Conservation (phyloP, 2,329 filamentous ascomycete genomes). For the Fusarium sp. region DNA sequence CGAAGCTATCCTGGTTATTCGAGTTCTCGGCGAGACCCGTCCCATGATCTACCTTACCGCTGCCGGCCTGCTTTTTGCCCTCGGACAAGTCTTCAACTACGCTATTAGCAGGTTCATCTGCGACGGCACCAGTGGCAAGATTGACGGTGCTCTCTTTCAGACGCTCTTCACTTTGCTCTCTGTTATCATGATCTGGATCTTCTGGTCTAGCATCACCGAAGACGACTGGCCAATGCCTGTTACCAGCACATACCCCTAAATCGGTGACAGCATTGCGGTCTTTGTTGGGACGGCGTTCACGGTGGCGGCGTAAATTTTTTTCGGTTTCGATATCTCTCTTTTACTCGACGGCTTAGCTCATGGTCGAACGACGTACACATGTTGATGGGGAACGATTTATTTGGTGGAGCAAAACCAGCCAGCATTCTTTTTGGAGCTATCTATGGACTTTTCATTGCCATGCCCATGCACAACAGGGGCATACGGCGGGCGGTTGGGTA, state of each 20-base stretch:
- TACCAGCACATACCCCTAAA: slow-evolving; percentile 59
- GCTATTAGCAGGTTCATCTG: slow-evolving; percentile 94
- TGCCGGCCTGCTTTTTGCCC: slow-evolving; percentile 86
- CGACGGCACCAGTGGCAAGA: slow-evolving; percentile 84
- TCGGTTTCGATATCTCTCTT: slow-evolving; percentile 50
- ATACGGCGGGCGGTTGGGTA: slow-evolving; percentile 40
- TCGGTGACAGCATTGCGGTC: slow-evolving; percentile 20
- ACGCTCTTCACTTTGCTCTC: slow-evolving; percentile 91
- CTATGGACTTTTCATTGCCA: slow-evolving; percentile 11
- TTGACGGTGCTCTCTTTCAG: slow-evolving; percentile 94
- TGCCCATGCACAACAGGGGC: slow-evolving; percentile 25
- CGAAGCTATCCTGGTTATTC: slow-evolving; percentile 86
- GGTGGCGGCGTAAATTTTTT: slow-evolving; percentile 42
- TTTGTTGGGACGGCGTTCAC: slow-evolving; percentile 45
- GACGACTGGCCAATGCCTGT: slow-evolving; percentile 89
- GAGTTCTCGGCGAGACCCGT: slow-evolving; percentile 87
- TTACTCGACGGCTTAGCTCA: slow-evolving; percentile 46
- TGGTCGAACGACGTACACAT: slow-evolving; percentile 49
- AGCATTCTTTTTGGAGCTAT: slow-evolving; percentile 37
- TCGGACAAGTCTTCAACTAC: slow-evolving; percentile 97
- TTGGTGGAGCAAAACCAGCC: slow-evolving; percentile 42
- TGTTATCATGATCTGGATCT: slow-evolving; percentile 89
- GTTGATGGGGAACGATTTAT: slow-evolving; percentile 49
- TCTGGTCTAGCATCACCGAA: slow-evolving; percentile 99
- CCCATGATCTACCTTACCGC: slow-evolving; percentile 91